Percentiles rank a stretch among this genome's conserved stretches.
These are phyloP conservation scores for Mycoemilia scoparia DNA, from an alignment of 192 early-diverging fungal species.

Conservation along the genomic window DNA sequence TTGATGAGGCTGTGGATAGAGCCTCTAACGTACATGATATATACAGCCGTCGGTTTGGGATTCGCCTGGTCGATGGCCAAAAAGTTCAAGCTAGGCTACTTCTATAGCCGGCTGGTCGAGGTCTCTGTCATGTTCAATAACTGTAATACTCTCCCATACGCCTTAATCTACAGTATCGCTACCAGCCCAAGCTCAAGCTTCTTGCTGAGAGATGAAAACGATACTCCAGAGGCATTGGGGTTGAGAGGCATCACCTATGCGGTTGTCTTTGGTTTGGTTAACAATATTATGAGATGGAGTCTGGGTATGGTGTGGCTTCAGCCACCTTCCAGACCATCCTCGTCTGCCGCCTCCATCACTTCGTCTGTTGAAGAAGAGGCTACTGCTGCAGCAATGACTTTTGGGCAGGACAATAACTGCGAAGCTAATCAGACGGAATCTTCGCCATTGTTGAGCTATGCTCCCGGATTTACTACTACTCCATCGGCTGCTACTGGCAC, in stretches of 20 bases:
- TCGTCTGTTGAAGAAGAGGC: too few relatives aligned
- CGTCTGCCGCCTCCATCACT: too few relatives aligned
- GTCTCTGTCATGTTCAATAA: slow-evolving; percentile 47
- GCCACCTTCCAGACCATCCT: too few relatives aligned
- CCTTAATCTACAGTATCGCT: slow-evolving; percentile 35
- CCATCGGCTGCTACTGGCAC: too few relatives aligned
- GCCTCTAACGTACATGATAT: slow-evolving; percentile 24
- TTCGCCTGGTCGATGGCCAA: slow-evolving; percentile 9
- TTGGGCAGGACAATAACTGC: too few relatives aligned
- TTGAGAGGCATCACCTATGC: slow-evolving; percentile 55
- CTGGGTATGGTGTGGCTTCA: slow-evolving; percentile 41
- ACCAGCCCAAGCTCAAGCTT: slow-evolving; percentile 18
- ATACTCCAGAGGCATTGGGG: slow-evolving; percentile 13
- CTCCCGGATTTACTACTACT: too few relatives aligned
- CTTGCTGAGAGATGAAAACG: slow-evolving; percentile 14
- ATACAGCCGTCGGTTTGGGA: slow-evolving; percentile 9
- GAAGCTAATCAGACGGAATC: too few relatives aligned
- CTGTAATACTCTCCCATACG: slow-evolving; percentile 48
- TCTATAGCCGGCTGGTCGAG: slow-evolving; percentile 37
- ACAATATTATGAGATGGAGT: slow-evolving; percentile 60
- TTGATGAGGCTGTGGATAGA: slow-evolving; percentile 46
- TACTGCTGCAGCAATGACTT: too few relatives aligned
- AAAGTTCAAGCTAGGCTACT: slow-evolving; percentile 17
- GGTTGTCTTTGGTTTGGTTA: slow-evolving; percentile 52
- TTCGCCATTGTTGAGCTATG: too few relatives aligned